Conservation (phyloP, 495 filamentous ascomycete species). For the Glutinoglossum americanum region DNA sequence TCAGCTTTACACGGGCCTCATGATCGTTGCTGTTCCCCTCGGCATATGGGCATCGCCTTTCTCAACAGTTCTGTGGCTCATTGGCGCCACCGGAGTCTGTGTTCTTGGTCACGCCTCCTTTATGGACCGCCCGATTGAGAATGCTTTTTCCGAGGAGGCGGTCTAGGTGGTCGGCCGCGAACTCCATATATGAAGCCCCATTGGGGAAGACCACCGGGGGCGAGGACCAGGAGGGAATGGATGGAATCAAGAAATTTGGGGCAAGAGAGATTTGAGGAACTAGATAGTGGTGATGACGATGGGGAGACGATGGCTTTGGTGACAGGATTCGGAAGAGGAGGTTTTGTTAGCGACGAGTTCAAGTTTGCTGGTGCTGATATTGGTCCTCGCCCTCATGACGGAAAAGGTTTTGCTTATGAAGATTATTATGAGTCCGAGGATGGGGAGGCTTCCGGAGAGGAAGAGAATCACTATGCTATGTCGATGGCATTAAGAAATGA, state of each 20-base stretch:
- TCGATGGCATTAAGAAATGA: slow-evolving; percentile 36
- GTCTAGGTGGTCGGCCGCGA: slow-evolving; percentile 99
- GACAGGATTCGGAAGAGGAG: slow-evolving; percentile 10
- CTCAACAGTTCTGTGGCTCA: slow-evolving; percentile 70
- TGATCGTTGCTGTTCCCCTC: slow-evolving; percentile 62
- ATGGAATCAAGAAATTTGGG: slow-evolving; percentile 32
- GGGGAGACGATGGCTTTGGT: slow-evolving; percentile 31
- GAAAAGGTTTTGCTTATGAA: slow-evolving; percentile 17
- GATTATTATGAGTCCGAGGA: slow-evolving; percentile 34
- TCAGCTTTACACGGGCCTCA: slow-evolving; percentile 78
- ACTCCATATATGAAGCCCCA: slow-evolving; percentile 85
- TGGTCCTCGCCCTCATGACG: slow-evolving; percentile 21
- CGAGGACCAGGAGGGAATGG: slow-evolving; percentile 36
- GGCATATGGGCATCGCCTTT: slow-evolving; percentile 67
- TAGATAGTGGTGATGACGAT: slow-evolving; percentile 45
- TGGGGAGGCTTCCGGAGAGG: slow-evolving; percentile 19
- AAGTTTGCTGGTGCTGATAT: slow-evolving; percentile 39
- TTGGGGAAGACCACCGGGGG: slow-evolving; percentile 98
- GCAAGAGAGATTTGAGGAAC: slow-evolving; percentile 40
- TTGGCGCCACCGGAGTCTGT: slow-evolving; percentile 76
- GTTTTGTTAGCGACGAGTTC: slow-evolving; percentile 36
- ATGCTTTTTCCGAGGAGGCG: slow-evolving; percentile 99
- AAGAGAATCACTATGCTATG: slow-evolving; percentile 7
- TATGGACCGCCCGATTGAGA: slow-evolving; percentile 98
- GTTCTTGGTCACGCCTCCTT: slow-evolving; percentile 88